phyloP scores from a whole-genome alignment of 768 basidiomycete species.

The Rhodocollybia butyracea region DNA sequence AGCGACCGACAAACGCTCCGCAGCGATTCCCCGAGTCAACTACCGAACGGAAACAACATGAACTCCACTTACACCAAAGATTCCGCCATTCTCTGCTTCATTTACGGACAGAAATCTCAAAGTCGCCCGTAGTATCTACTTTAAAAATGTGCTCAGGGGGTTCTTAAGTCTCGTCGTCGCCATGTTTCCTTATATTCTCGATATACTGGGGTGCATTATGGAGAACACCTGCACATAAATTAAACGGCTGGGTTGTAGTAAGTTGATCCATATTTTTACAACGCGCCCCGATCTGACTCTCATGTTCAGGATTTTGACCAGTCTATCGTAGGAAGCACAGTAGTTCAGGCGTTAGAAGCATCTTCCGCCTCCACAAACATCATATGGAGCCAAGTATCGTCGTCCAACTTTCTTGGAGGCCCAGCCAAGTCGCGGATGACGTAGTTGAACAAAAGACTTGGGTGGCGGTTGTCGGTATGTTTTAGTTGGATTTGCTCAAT shows the following conservation, averaged over 20 bases:
- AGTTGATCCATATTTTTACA: conserved; percentile 6
- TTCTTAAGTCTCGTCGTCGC: conserved; percentile 29
- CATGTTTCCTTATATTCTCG: conserved; percentile 42
- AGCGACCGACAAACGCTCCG: too few species aligned
- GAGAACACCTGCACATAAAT: conserved; percentile 33
- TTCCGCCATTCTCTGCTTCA: conserved; percentile 7
- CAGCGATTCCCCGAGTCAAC: too few species aligned
- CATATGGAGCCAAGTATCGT: conserved; percentile 32
- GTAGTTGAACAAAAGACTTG: conserved; percentile 44
- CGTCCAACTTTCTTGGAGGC: conserved; percentile 35
- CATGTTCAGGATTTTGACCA: conserved; percentile 48
- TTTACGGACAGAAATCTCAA: conserved; percentile 5
- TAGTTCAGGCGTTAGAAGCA: conserved; percentile 30
- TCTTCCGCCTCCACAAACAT: conserved; percentile 24
- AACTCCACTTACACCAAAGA: not conserved
- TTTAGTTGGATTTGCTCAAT: not conserved
- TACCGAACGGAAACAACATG: not conserved
- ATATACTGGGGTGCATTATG: conserved; percentile 60
- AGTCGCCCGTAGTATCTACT: conserved; percentile 32
- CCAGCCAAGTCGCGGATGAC: conserved; percentile 30
- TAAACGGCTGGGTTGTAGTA: conserved; percentile 52
- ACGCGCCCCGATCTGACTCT: not conserved
- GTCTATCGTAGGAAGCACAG: conserved; percentile 36
- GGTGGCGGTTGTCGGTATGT: conserved; percentile 43
- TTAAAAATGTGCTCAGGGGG: conserved; percentile 35